Base-by-base conservation (phyloP, 2,329 filamentous ascomycete species). In the Claviceps sp. region DNA sequence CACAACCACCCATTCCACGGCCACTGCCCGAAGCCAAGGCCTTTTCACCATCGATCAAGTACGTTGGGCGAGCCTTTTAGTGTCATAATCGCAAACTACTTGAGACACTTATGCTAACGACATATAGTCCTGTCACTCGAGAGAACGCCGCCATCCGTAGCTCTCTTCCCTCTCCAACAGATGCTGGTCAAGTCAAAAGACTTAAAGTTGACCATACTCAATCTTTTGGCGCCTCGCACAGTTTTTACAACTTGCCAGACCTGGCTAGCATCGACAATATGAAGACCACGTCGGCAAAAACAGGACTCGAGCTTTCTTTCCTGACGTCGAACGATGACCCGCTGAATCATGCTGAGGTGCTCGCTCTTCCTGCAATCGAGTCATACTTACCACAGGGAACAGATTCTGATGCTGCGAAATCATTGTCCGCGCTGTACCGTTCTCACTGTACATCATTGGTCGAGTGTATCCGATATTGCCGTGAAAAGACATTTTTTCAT, bases 361-460 rank as follows among this genome's bases (percentile, higher is more conserved):
- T 97, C 41, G 74, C 80, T 40, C 74, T 98, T n/a, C 93, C 93
- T n/a, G 78, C 83, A 48, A 94, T 98, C 59, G 81, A 87, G 56
- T 75, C 79, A 5, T 95, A 89, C 63, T 74, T 95, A 2, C 90
- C 91, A 1, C 70, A 72, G 2, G 85, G 86, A 52, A 95, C 90
- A 6, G 93, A 98, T 65, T 74, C 79, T 1, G 91, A 97, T 62
- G 85, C 89, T 7, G 90, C 89, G 26, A 86, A 86, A 61, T 90
- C 89, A 4, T 73, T 98, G 22, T 81, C 82, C 40, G 90, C 91
- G 4, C 76, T 97, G 24, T 98, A 98, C 64, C 82, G 89, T 48
- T 93, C 91, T 2, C 91, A 97, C 64, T 95, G 90, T 65, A 96
- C 93, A 14, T 96, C 90, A 1, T 77, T 98, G 5, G 86, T 98